Base-by-base conservation (phyloP, 2,329 filamentous ascomycete species). In the Fusarium agapanthi region DNA sequence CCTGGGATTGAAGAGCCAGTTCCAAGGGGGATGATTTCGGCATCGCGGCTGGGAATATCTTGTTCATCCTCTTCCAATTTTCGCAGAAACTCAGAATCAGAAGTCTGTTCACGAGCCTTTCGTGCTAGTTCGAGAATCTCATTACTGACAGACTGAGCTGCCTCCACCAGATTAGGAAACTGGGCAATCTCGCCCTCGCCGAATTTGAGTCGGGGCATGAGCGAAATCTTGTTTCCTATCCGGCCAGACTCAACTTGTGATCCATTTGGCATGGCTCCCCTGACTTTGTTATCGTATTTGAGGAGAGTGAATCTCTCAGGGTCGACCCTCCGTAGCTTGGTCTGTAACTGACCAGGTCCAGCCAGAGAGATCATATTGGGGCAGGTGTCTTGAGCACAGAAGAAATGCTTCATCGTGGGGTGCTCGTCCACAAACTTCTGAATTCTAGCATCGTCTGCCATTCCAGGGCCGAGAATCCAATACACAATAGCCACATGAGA, bases 1-100 rank as follows among this genome's bases (percentile, higher is more conserved):
- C 94, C 97, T 4, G 96, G 96, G 22, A 93, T 80, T 1, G 95
- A 93, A 7, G 95, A 98, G 14, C 96, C 96, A 6, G 96, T 99
- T 11, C 96, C 96, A 2, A 99, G 88, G 3, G 95, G 90, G 43
- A 95, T 92, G 54, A 99, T 89, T 80, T 98, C 95, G 1, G 92
- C 90, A 76, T 98, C 91, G 38, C 89, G 87, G 72, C 90, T 89
- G 6, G 93, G 92, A 5, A 97, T 88, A 68, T 91, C 88, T n/a
- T 87, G 82, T 71, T 91, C 89, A 18, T 86, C 81, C 45, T 85
- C 80, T 35, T 87, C 83, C 6, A 90, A 85, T 81, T 76, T 83
- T 58, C 79, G 80, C 24, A 86, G 79, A 67, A 92, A 88, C 6
- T 82, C 82, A 1, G 83, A 79, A 18, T 84, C 80, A 2, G 77